A percentile compares a stretch with the other conserved stretches of the same genome.
phyloP scores from a whole-genome alignment of 2,329 filamentous ascomycete genomes.

The Stachybotrys elegans region DNA sequence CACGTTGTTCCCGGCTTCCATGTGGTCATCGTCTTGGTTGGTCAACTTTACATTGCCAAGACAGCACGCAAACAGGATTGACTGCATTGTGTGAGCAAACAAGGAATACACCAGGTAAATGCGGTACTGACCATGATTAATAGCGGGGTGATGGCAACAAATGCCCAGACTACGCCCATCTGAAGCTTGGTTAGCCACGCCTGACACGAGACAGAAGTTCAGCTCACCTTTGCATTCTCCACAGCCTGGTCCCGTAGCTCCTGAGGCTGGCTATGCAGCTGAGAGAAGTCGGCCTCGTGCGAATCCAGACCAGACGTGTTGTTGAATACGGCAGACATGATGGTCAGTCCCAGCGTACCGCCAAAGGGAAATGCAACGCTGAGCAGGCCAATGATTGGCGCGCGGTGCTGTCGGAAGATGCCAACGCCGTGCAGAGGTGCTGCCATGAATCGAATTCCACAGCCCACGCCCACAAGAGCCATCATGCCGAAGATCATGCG shows the following conservation, averaged over 20 bases:
- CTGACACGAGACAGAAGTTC: not conserved
- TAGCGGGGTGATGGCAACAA: conserved; percentile 56
- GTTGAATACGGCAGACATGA: conserved; percentile 67
- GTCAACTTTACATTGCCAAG: conserved; percentile 27
- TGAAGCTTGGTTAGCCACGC: conserved; percentile 5
- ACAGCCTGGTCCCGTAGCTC: conserved; percentile 11
- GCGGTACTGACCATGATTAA: conserved; percentile 34
- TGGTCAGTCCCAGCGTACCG: conserved; percentile 58
- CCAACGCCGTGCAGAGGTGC: conserved; percentile 58
- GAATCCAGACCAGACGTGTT: conserved; percentile 37
- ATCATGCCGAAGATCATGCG: conserved; percentile 60
- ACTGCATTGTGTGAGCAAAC: not conserved
- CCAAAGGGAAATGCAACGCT: conserved; percentile 57
- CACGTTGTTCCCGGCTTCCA: not conserved
- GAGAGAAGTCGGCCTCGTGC: conserved; percentile 16
- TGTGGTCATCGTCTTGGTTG: conserved; percentile 14
- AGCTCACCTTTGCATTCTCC: conserved; percentile 20
- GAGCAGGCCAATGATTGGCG: conserved; percentile 55
- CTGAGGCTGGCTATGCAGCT: conserved; percentile 11
- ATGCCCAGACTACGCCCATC: conserved; percentile 61
- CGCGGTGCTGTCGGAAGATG: conserved; percentile 52
- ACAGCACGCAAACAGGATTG: conserved; percentile 16
- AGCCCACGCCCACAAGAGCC: conserved; percentile 57
- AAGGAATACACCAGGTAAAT: not conserved
- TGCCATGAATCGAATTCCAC: conserved; percentile 62